Conservation (phyloP, 495 filamentous ascomycete species). For the Hypoxylon perforatum region DNA sequence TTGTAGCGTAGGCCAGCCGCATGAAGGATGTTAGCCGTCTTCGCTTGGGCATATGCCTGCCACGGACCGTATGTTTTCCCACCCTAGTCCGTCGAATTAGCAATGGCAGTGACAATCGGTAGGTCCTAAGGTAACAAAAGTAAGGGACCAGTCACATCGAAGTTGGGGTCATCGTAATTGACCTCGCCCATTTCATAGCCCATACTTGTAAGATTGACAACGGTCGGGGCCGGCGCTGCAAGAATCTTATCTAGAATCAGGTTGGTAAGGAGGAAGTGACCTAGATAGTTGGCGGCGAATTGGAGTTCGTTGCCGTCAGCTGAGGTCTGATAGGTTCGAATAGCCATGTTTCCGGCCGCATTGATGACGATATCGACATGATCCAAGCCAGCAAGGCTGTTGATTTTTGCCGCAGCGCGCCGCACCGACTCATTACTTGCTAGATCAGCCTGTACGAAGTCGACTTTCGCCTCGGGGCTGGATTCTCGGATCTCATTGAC, state of each 20-base stretch:
- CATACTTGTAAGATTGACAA: slow-evolving; percentile 36
- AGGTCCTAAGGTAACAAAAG: too few species aligned
- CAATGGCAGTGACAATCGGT: too few species aligned
- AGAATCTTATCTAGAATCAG: slow-evolving; percentile 56
- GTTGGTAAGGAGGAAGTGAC: slow-evolving; percentile 48
- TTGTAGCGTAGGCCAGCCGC: slow-evolving; percentile 47
- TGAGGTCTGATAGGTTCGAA: slow-evolving; percentile 50
- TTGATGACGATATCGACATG: slow-evolving; percentile 9
- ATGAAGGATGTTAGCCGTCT: slow-evolving; percentile 63
- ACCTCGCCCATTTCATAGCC: slow-evolving; percentile 50
- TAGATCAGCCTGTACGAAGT: slow-evolving; percentile 9
- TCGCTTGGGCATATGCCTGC: slow-evolving; percentile 59
- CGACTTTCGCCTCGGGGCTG: neutral
- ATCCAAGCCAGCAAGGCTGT: neutral
- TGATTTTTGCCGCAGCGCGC: neutral
- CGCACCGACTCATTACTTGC: neutral
- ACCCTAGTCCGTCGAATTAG: neutral
- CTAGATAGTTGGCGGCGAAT: slow-evolving; percentile 63
- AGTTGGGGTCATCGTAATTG: slow-evolving; percentile 55
- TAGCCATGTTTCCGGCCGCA: slow-evolving; percentile 9
- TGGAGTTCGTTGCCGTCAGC: slow-evolving; percentile 55
- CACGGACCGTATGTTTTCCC: slow-evolving; percentile 43
- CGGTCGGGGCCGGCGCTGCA: slow-evolving; percentile 13
- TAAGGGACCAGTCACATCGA: slow-evolving; percentile 40
- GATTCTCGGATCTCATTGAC: slow-evolving; percentile 16